Conservation (phyloP, 805 yeast genomes). For the Vanderwaltozyma verrucispora region DNA sequence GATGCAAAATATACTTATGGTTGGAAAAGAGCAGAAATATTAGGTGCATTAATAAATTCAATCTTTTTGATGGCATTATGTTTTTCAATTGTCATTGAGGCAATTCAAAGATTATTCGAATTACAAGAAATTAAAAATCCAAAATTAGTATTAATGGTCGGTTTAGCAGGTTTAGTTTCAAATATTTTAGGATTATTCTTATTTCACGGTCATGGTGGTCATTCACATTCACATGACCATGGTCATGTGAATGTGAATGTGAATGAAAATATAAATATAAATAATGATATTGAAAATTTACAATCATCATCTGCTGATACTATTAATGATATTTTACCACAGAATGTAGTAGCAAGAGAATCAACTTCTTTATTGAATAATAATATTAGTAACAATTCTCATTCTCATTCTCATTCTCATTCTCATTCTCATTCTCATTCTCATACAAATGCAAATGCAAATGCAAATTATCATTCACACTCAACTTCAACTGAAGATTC, state of each 20-base stretch:
- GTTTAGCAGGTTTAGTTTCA: slow-evolving; percentile 70
- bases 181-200: slow-evolving; percentile 74
- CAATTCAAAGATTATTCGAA: slow-evolving; percentile 75
- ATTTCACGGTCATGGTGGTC: slow-evolving; percentile 64
- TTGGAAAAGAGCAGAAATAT: slow-evolving; percentile 94
- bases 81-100: slow-evolving; percentile 85
- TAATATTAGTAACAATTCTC: background rate
- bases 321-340: slow-evolving; percentile 20
- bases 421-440: background rate
- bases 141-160: slow-evolving; percentile 71
- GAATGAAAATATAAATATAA: too few species aligned
- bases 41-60: slow-evolving; percentile 91
- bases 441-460: too few species aligned
- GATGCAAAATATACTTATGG: slow-evolving; percentile 92
- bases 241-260: too few species aligned
- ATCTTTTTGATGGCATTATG: slow-evolving; percentile 88
- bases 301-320: slow-evolving; percentile 5
- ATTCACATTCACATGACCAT: slow-evolving; percentile 21
- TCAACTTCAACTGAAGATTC: slow-evolving; percentile 5
- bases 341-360: slow-evolving; percentile 27
- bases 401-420: background rate
- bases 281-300: too few species aligned
- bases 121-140: slow-evolving; percentile 79
- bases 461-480: background rate
- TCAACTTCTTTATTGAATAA: slow-evolving; percentile 26